phyloP scores from a whole-genome alignment of 2,329 filamentous ascomycete genomes.

The Chrysosporium queenslandicum region DNA sequence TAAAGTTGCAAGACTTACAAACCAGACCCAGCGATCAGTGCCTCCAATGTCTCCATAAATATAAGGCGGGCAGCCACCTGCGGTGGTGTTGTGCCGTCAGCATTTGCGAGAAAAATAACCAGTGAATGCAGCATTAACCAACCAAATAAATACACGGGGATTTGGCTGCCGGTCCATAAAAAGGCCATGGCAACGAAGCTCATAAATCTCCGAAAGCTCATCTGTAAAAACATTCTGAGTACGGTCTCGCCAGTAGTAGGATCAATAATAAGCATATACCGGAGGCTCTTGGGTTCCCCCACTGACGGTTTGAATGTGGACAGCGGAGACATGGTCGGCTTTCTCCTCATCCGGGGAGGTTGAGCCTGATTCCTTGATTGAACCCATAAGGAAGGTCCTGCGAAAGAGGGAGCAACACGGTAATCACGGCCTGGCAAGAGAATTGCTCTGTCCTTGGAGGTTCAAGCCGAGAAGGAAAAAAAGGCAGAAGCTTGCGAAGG shows the following conservation, averaged over 20 bases:
- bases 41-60: slow-evolving; percentile 54
- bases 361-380: background rate
- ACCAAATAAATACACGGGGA: slow-evolving; percentile 47
- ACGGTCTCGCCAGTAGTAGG: background rate
- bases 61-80: slow-evolving; percentile 41
- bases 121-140: slow-evolving; percentile 14
- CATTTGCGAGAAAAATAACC: background rate
- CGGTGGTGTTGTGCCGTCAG: background rate
- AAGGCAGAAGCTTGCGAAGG: background rate
- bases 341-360: slow-evolving; percentile 24
- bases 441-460: background rate
- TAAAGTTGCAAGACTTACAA: slow-evolving; percentile 29
- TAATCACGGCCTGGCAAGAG: background rate
- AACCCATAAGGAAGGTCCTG: background rate
- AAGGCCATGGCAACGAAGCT: slow-evolving; percentile 50
- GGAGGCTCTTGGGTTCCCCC: slow-evolving; percentile 41
- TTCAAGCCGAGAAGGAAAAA: background rate
- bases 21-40: slow-evolving; percentile 52
- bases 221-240: background rate
- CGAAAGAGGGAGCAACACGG: background rate
- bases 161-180: slow-evolving; percentile 52
- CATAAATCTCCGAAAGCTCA: slow-evolving; percentile 38
- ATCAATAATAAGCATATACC: slow-evolving; percentile 26
- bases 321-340: slow-evolving; percentile 21
- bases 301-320: slow-evolving; percentile 19